phyloP scores from a whole-genome alignment of 2,329 filamentous ascomycete genomes.

The Chrysoporthe cubensis region DNA sequence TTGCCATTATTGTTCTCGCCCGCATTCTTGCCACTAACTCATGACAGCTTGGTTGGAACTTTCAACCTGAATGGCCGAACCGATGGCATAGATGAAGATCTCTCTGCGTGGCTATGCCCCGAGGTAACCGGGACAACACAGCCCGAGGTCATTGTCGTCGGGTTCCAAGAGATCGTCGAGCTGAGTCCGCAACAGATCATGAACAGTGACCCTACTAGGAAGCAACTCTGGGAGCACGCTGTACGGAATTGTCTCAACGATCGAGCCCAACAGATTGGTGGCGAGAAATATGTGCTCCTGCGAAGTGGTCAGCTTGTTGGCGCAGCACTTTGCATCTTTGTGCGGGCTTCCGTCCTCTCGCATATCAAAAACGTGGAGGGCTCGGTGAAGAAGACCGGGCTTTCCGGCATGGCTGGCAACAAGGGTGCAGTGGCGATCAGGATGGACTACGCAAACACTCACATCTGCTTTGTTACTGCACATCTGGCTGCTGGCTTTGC shows the following conservation, averaged over 20 bases:
- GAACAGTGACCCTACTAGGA: constrained; percentile 90
- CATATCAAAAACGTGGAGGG: constrained; percentile 97
- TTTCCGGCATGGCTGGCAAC: constrained; percentile 97
- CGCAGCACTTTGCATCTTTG: constrained; percentile 89
- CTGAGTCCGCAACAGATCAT: constrained; percentile 98
- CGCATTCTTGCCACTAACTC: constrained; percentile 32
- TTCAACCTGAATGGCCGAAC: constrained; percentile 95
- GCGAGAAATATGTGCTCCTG: constrained; percentile 84
- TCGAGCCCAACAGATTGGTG: constrained; percentile 65
- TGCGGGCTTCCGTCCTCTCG: constrained; percentile 74
- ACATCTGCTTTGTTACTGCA: constrained; percentile 92
- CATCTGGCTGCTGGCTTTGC: constrained; percentile 95
- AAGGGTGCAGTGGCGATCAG: constrained; percentile 97
- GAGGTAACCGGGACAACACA: constrained; percentile 60
- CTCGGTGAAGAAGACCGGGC: constrained; percentile 88
- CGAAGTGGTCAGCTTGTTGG: constrained; percentile 94
- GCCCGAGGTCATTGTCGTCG: constrained; percentile 86
- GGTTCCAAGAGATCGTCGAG: constrained; percentile 98
- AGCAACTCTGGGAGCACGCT: constrained; percentile 83
- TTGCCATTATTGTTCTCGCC: constrained; percentile 19
- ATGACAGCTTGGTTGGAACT: constrained; percentile 68
- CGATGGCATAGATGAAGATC: constrained; percentile 74
- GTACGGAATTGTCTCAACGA: constrained; percentile 78
- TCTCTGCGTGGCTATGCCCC: constrained; percentile 85
- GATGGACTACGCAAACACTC: constrained; percentile 91